Evolutionary conservation across 1,284 basidiomycete species (phyloP).

Genomic region (Hortiboletus rubellus): DNA sequence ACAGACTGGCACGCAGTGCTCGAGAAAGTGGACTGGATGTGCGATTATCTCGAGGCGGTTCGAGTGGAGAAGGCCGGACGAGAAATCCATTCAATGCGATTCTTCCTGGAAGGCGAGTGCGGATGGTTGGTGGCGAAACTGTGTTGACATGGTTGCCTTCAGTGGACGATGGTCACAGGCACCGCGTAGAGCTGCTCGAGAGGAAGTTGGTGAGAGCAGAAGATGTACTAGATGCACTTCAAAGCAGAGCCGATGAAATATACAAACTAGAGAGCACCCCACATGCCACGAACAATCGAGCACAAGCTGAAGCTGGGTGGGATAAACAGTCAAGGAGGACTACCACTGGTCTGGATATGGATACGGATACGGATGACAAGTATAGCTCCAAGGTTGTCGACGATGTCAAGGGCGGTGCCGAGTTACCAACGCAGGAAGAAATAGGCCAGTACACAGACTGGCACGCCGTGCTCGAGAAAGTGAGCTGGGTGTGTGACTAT

Average conservation of each 20-base stretch:
- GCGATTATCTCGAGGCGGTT: conserved; percentile 34
- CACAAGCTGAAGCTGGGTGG: background rate
- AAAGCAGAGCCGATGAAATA: conserved; percentile 22
- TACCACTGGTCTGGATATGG: too few relatives aligned
- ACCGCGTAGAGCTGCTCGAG: conserved; percentile 29
- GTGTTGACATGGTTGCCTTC: background rate
- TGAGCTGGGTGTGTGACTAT: conserved; percentile 26
- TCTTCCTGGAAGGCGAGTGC: conserved; percentile 32
- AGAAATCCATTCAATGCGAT: conserved; percentile 27
- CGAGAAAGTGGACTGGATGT: conserved; percentile 26
- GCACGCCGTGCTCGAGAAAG: conserved; percentile 22
- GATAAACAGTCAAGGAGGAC: too few relatives aligned
- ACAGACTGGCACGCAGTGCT: conserved; percentile 16
- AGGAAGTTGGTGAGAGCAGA: conserved; percentile 28
- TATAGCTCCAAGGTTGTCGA: conserved; percentile 2
- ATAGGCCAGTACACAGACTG: conserved; percentile 23
- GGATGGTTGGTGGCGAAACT: background rate
- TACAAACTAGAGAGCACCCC: conserved; percentile 3
- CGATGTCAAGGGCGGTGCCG: conserved; percentile 7
- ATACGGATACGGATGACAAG: too few relatives aligned
- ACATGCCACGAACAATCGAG: background rate
- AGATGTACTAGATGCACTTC: conserved; percentile 21
- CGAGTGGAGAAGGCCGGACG: conserved; percentile 32
- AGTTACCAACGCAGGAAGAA: conserved; percentile 23
- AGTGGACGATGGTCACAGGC: conserved; percentile 32